Evolutionary conservation across 1,284 basidiomycete genomes (phyloP).

Genomic region (Pseudozyma thailandica): DNA sequence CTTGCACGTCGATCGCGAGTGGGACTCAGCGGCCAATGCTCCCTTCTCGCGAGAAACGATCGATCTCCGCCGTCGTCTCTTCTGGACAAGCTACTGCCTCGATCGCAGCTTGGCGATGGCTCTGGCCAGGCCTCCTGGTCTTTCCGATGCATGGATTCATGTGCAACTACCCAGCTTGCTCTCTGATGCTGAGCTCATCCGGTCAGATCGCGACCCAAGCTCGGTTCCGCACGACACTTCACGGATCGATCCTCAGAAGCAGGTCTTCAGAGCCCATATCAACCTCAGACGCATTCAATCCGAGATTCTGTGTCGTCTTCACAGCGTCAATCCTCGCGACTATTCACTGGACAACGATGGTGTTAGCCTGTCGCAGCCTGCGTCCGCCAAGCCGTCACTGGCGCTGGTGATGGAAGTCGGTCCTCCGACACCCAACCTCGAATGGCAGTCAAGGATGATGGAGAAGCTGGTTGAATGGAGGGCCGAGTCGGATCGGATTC

Average conservation of each 20-base stretch:
- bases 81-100: conserved; percentile 51
- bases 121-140: conserved; percentile 36
- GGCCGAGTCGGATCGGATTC: conserved; percentile 25
- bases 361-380: conserved; percentile 27
- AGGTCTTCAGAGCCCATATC: conserved; percentile 41
- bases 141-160: conserved; percentile 50
- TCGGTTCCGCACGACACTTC: neutral
- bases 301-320: conserved; percentile 44
- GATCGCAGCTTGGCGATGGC: conserved; percentile 42
- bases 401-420: conserved; percentile 47
- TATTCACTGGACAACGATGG: conserved; percentile 46
- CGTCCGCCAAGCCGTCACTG: conserved; percentile 16
- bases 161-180: conserved; percentile 40
- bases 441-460: conserved; percentile 49
- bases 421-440: conserved; percentile 44
- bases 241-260: conserved; percentile 26
- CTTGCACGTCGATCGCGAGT: conserved; percentile 44
- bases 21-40: conserved; percentile 34
- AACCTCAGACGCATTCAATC: conserved; percentile 43
- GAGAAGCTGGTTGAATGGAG: conserved; percentile 41
- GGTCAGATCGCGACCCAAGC: conserved; percentile 9
- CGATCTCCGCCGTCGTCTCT: conserved; percentile 40
- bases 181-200: conserved; percentile 26
- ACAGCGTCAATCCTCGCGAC: conserved; percentile 50
- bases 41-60: conserved; percentile 19